These are phyloP conservation scores for Beauveria australis DNA, from an alignment of 2,329 filamentous ascomycete genomes.

Conservation along the genomic window DNA sequence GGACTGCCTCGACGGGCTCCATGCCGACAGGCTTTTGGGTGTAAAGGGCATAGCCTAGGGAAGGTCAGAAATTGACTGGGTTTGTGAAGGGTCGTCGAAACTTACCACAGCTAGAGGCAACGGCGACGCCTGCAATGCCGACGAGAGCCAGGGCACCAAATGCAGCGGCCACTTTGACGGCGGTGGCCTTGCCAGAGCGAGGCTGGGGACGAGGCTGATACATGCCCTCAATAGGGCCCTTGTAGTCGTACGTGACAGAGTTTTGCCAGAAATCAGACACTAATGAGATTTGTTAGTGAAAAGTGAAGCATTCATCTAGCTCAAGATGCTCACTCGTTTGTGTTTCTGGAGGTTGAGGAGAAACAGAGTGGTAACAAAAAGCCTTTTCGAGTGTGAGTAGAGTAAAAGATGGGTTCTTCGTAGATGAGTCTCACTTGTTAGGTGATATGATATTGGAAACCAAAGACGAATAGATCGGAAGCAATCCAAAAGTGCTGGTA, in stretches of 20 bases:
- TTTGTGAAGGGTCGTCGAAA: not conserved
- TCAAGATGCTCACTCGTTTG: not conserved
- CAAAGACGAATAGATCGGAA: not conserved
- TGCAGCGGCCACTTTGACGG: not conserved
- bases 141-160: conserved; percentile 3
- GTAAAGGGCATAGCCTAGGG: not conserved
- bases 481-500: conserved; percentile 1
- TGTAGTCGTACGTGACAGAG: not conserved
- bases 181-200: not conserved
- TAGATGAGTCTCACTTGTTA: not conserved
- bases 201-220: not conserved
- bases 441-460: not conserved
- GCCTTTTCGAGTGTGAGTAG: not conserved
- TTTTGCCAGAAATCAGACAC: not conserved
- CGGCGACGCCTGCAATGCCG: not conserved
- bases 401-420: too few species aligned
- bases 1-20: not conserved
- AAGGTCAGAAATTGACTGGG: not conserved
- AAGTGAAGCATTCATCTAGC: not conserved
- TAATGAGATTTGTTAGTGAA: not conserved
- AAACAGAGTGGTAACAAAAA: not conserved
- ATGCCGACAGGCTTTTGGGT: not conserved
- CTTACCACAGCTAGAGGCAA: conserved; percentile 6
- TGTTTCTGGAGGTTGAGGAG: not conserved
- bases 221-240: not conserved